phyloP scores from a whole-genome alignment of 345 rosid genomes.

The Eucalyptus decipiens region DNA sequence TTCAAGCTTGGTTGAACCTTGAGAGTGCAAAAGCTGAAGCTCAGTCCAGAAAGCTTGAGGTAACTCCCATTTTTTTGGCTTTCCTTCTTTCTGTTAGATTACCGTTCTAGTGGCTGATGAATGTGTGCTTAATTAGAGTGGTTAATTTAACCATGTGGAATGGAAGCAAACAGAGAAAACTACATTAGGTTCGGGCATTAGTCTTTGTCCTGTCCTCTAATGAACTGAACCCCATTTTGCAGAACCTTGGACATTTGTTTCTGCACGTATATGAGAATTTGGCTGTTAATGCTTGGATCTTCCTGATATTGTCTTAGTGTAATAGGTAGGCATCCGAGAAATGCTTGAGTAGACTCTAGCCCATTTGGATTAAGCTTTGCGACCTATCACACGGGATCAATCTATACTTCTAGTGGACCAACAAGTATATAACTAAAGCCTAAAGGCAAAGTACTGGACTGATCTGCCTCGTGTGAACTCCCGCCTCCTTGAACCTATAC shows the following conservation, averaged over 20 bases:
- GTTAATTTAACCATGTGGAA: neutral
- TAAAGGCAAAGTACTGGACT: neutral
- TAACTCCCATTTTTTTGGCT: neutral
- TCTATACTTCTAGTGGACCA: neutral
- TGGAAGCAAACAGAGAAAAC: neutral
- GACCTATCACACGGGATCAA: neutral
- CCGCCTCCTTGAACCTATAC: neutral
- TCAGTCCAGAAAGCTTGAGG: constrained; percentile 89
- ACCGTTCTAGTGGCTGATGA: neutral
- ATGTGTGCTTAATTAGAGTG: neutral
- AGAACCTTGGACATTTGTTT: neutral
- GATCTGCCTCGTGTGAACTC: neutral
- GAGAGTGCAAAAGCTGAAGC: constrained; percentile 98
- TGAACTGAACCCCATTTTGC: neutral
- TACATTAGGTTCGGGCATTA: neutral
- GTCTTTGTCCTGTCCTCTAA: neutral
- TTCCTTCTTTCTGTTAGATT: neutral
- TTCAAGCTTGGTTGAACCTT: constrained; percentile 91
- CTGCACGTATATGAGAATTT: neutral
- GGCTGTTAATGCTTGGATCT: neutral
- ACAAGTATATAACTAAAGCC: neutral
- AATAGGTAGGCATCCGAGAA: neutral
- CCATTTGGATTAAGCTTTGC: neutral
- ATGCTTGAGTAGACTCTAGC: neutral
- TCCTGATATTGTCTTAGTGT: neutral